phyloP scores from a whole-genome alignment of 2,329 filamentous ascomycete species.

The Apiospora hydei region DNA sequence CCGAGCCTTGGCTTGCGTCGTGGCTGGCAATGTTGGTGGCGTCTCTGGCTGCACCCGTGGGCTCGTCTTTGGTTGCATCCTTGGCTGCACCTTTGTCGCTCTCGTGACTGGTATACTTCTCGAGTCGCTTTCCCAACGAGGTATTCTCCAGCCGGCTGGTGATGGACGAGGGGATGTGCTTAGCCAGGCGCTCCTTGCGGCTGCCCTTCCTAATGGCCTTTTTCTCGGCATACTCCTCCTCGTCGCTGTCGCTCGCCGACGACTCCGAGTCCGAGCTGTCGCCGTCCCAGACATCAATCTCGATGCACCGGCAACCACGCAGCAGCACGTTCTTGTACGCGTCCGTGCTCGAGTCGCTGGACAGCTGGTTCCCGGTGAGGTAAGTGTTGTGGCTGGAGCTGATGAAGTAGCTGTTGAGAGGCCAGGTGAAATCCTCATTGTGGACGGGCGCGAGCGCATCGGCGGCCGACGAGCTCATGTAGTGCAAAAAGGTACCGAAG shows the following conservation, averaged over 20 bases:
- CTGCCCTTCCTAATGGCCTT: slow-evolving; percentile 68
- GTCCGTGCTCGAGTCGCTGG: slow-evolving; percentile 84
- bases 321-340: slow-evolving; percentile 86
- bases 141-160: slow-evolving; percentile 56
- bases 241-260: slow-evolving; percentile 66
- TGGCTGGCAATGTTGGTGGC: neutral
- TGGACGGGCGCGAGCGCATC: slow-evolving; percentile 50
- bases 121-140: slow-evolving; percentile 52
- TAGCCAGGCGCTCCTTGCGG: slow-evolving; percentile 70
- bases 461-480: slow-evolving; percentile 61
- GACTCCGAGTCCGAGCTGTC: slow-evolving; percentile 74
- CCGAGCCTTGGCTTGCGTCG: neutral
- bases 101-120: slow-evolving; percentile 35
- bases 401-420: slow-evolving; percentile 90
- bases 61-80: neutral
- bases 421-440: slow-evolving; percentile 69
- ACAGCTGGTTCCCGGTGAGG: slow-evolving; percentile 86
- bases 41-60: neutral
- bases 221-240: slow-evolving; percentile 53
- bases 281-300: slow-evolving; percentile 96
- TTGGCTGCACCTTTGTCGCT: slow-evolving; percentile 23
- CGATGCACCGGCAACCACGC: slow-evolving; percentile 87
- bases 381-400: slow-evolving; percentile 97
- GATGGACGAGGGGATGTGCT: slow-evolving; percentile 56
- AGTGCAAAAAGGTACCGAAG: slow-evolving; percentile 58